Percentiles rank a stretch among this genome's conserved stretches.
Evolutionary conservation across 202 grass and related monocot species (phyloP).

Genomic region (Schoenoplectus tabernaemontani): DNA sequence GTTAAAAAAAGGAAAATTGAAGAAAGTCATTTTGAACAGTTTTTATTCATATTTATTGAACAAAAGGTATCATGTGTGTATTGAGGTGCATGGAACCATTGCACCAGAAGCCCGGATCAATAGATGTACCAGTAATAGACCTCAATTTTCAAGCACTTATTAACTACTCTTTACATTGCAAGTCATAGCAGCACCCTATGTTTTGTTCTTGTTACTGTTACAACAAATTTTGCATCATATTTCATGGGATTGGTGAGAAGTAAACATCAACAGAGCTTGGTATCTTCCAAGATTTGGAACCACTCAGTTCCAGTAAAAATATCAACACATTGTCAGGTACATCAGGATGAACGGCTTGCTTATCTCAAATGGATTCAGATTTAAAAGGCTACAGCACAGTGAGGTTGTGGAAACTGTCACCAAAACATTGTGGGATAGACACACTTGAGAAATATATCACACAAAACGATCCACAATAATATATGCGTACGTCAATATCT

Average conservation of each 20-base stretch:
- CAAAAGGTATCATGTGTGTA: background rate
- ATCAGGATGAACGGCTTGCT: background rate
- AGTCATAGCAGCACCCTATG: background rate
- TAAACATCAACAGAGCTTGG: background rate
- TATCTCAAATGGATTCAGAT: background rate
- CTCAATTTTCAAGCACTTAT: background rate
- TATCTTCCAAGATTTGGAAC: background rate
- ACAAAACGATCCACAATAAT: background rate
- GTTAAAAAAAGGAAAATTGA: slow-evolving; percentile 22
- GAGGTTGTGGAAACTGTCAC: background rate
- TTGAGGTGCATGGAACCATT: background rate
- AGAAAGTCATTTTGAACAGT: background rate
- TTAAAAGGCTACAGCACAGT: background rate
- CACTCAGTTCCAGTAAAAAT: background rate
- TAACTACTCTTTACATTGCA: background rate
- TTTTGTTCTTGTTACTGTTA: background rate
- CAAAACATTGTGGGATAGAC: background rate
- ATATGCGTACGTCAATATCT: background rate
- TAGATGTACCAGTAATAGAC: background rate
- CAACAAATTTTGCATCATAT: background rate
- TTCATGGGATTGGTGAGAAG: background rate
- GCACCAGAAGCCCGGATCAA: background rate
- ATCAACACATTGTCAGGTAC: background rate
- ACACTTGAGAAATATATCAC: background rate
- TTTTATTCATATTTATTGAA: background rate